Evolutionary conservation across 371 early-diverging fungal genomes (phyloP).

Genomic region (Conidiobolus incongruus): DNA sequence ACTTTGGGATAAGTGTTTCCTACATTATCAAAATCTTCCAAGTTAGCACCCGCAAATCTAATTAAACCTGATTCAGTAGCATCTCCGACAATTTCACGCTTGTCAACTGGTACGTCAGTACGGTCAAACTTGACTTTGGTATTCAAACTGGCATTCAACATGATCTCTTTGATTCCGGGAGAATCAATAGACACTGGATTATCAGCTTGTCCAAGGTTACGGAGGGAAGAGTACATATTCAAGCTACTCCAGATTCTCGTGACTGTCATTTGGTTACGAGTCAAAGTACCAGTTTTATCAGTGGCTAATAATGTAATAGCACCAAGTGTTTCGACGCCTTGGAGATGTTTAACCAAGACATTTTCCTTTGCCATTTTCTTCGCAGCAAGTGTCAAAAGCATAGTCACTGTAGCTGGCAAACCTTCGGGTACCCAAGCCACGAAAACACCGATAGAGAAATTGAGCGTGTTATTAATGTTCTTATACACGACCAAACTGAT

Average conservation of each 20-base stretch:
- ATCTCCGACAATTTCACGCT: conserved; percentile 60
- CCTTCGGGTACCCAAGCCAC: conserved; percentile 82
- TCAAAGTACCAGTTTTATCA: conserved; percentile 90
- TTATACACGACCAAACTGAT: conserved; percentile 30
- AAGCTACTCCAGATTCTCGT: conserved; percentile 66
- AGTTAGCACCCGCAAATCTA: conserved; percentile 43
- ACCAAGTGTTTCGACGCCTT: conserved; percentile 88
- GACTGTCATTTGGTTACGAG: no score
- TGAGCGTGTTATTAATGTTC: conserved; percentile 56
- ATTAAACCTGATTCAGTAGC: conserved; percentile 83
- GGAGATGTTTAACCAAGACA: conserved; percentile 83
- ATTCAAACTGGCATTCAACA: conserved; percentile 50
- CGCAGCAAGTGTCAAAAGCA: conserved; percentile 79
- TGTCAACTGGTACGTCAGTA: conserved; percentile 50
- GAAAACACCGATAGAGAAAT: conserved; percentile 76
- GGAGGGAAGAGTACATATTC: conserved; percentile 33
- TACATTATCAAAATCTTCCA: conserved; percentile 36
- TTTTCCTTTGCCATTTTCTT: conserved; percentile 76
- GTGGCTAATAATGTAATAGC: conserved; percentile 86
- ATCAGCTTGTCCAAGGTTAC: conserved; percentile 15
- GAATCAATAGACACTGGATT: conserved; percentile 14
- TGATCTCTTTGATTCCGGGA: conserved; percentile 40
- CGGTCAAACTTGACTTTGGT: conserved; percentile 70
- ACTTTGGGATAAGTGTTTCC: conserved; percentile 50
- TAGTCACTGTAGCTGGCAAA: conserved; percentile 70